Conservation (phyloP, 108 stramenopile genomes). For the Poteriospumella lacustris region DNA sequence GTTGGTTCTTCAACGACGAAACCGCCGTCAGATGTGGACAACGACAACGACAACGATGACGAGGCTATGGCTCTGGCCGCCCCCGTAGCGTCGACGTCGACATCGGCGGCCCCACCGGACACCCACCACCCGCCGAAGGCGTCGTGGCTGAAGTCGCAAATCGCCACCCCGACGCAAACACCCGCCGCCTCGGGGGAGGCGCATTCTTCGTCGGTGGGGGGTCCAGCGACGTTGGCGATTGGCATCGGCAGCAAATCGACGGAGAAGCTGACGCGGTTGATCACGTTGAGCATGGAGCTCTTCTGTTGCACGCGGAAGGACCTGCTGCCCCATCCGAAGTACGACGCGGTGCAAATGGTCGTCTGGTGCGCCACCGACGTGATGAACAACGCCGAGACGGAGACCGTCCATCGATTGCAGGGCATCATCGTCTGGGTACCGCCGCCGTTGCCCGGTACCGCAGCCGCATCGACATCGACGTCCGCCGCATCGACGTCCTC, state of each 20-base stretch:
- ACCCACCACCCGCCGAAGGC: background rate
- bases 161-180: background rate
- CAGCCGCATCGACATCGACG: too few species aligned
- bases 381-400: background rate
- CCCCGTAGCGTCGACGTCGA: too few species aligned
- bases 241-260: background rate
- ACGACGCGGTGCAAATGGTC: background rate
- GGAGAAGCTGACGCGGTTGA: background rate
- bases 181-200: background rate
- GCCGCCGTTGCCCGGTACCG: too few species aligned
- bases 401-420: background rate
- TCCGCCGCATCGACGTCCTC: too few species aligned
- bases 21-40: too few species aligned
- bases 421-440: background rate
- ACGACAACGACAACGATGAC: too few species aligned
- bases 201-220: too few species aligned
- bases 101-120: too few species aligned
- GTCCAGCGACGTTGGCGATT: background rate
- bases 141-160: constrained; percentile 3
- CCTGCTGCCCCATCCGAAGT: background rate
- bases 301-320: background rate
- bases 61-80: too few species aligned
- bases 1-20: too few species aligned
- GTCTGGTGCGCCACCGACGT: background rate
- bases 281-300: background rate